Evolutionary conservation across 768 basidiomycete species (phyloP).

Genomic region (Exidia glandulosa): DNA sequence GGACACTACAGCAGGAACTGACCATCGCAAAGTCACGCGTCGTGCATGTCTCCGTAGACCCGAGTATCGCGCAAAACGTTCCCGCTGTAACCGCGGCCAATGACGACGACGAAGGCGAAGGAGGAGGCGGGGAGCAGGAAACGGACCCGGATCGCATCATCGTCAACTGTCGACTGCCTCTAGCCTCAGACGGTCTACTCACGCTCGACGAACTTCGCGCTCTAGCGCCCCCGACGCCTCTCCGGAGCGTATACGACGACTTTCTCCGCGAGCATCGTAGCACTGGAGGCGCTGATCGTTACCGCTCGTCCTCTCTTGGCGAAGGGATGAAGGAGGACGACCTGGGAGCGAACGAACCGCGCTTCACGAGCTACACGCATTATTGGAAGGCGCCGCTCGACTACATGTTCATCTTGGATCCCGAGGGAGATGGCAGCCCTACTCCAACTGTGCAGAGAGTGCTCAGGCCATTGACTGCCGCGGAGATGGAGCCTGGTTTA

Average conservation of each 20-base stretch:
- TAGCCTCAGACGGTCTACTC: conserved; percentile 57
- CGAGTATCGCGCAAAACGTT: conserved; percentile 28
- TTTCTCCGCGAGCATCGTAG: conserved; percentile 9
- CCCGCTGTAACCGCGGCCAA: too few relatives aligned
- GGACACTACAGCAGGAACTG: conserved; percentile 45
- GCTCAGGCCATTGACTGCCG: conserved; percentile 46
- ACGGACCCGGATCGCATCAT: conserved; percentile 61
- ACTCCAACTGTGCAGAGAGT: conserved; percentile 31
- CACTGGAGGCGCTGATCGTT: conserved; percentile 9
- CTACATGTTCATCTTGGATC: conserved; percentile 75
- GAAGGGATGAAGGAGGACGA: conserved; percentile 15
- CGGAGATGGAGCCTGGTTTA: conserved; percentile 58
- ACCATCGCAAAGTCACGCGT: conserved; percentile 53
- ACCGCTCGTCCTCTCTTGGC: conserved; percentile 2
- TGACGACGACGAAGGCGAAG: conserved; percentile 38
- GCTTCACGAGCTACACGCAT: conserved; percentile 83
- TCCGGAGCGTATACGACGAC: conserved; percentile 66
- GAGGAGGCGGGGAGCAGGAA: conserved; percentile 24
- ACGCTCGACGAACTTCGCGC: conserved; percentile 41
- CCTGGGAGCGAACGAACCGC: conserved; percentile 59
- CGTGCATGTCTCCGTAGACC: conserved; percentile 61
- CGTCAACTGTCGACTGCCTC: conserved; percentile 57
- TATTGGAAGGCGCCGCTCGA: conserved; percentile 85
- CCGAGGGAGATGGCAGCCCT: conserved; percentile 14
- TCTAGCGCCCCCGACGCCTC: conserved; percentile 24